A percentile compares a stretch with the other conserved stretches of the same genome.
These are phyloP conservation scores for Lentinula edodes DNA, from an alignment of 768 basidiomycete species.

Conservation along the genomic window DNA sequence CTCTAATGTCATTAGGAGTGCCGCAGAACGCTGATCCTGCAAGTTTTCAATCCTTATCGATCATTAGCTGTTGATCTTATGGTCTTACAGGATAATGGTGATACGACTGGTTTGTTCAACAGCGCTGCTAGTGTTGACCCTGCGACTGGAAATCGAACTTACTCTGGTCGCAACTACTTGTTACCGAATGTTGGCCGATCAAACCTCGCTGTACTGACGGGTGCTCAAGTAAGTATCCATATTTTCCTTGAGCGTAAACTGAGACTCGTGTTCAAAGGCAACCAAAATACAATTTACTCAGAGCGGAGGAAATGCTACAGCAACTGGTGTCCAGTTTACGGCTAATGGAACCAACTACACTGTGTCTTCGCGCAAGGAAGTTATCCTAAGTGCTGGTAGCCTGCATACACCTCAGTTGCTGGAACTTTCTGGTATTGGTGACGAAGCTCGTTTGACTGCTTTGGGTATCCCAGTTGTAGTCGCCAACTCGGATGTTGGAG, in stretches of 20 bases:
- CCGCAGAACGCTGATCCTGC: neutral
- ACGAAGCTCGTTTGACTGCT: constrained; percentile 25
- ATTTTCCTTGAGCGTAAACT: neutral
- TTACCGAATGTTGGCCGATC: constrained; percentile 6
- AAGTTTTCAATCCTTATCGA: neutral
- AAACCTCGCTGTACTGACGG: constrained; percentile 22
- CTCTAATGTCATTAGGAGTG: neutral
- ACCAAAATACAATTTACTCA: constrained; percentile 11
- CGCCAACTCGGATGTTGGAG: constrained; percentile 37
- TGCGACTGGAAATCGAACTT: constrained; percentile 4
- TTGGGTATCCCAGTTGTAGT: constrained; percentile 27
- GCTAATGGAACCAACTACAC: constrained; percentile 18
- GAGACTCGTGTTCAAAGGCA: neutral
- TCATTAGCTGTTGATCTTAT: neutral
- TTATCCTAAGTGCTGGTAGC: constrained; percentile 32
- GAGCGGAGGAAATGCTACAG: constrained; percentile 16
- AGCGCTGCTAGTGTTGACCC: neutral
- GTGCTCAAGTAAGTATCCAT: constrained; percentile 15
- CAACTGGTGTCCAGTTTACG: constrained; percentile 35
- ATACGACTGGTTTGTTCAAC: constrained; percentile 3
- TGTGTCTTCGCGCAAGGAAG: constrained; percentile 37
- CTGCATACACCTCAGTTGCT: constrained; percentile 41
- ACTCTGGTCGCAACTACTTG: constrained; percentile 2
- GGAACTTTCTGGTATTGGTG: constrained; percentile 49
- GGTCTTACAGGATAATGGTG: neutral